Evolutionary conservation across 2,329 filamentous ascomycete genomes (phyloP).

Genomic region (Phoma sp.): DNA sequence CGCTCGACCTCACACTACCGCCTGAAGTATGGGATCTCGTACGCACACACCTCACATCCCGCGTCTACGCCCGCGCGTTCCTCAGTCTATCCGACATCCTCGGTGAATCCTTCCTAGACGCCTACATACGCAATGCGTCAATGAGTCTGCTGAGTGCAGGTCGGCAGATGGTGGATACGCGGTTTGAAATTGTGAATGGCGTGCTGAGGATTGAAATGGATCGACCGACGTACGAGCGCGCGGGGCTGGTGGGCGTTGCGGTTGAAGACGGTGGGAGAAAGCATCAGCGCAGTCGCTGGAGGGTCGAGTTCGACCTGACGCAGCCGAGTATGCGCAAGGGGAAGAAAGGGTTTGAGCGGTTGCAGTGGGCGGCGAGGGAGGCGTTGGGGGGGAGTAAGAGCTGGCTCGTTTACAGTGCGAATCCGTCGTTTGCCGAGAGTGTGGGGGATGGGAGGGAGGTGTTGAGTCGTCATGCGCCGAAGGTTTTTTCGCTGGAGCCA

Average conservation of each 20-base stretch:
- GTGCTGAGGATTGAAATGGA: slow-evolving; percentile 78
- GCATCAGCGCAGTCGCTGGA: slow-evolving; percentile 76
- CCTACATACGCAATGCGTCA: slow-evolving; percentile 83
- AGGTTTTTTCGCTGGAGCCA: slow-evolving; percentile 34
- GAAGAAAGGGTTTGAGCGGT: slow-evolving; percentile 80
- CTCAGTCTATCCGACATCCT: slow-evolving; percentile 78
- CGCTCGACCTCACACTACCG: slow-evolving; percentile 76
- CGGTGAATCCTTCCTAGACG: slow-evolving; percentile 78
- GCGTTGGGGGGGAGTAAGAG: slow-evolving; percentile 71
- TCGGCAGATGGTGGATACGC: slow-evolving; percentile 71
- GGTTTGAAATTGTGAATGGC: slow-evolving; percentile 75
- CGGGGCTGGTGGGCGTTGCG: slow-evolving; percentile 78
- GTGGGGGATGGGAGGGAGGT: slow-evolving; percentile 33
- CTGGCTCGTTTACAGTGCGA: slow-evolving; percentile 80
- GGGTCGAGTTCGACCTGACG: slow-evolving; percentile 78
- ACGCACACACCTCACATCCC: slow-evolving; percentile 58
- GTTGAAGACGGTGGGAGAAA: slow-evolving; percentile 65
- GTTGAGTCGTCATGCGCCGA: slow-evolving; percentile 43
- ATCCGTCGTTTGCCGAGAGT: slow-evolving; percentile 30
- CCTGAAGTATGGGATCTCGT: slow-evolving; percentile 65
- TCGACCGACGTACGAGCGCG: slow-evolving; percentile 81
- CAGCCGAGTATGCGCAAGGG: slow-evolving; percentile 79
- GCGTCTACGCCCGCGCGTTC: slow-evolving; percentile 71
- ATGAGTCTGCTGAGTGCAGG: slow-evolving; percentile 86
- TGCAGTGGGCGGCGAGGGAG: slow-evolving; percentile 80